These are phyloP conservation scores for Aristolochia californica DNA, from an alignment of 164 flowering plant genomes.

Conservation along the genomic window DNA sequence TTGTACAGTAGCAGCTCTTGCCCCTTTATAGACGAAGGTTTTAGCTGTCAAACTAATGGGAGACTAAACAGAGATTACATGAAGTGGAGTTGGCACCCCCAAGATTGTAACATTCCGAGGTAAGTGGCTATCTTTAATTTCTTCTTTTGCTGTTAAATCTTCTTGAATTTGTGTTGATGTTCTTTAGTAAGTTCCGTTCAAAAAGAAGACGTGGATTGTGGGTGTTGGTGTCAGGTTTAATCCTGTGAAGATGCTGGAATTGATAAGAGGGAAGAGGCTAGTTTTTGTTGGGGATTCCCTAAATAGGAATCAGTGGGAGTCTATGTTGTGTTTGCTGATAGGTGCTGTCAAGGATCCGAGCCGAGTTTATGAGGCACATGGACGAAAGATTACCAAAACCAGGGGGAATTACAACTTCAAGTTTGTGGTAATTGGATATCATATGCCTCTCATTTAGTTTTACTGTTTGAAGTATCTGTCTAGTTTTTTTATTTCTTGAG, in stretches of 20 bases:
- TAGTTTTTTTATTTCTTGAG: slow-evolving; percentile 1
- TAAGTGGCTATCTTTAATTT: slow-evolving; percentile 10
- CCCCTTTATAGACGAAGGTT: slow-evolving; percentile 85
- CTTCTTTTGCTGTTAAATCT: background rate
- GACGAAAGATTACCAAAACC: slow-evolving; percentile 70
- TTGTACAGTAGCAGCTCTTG: slow-evolving; percentile 63
- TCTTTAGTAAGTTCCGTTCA: background rate
- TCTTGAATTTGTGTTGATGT: background rate
- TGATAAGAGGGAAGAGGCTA: slow-evolving; percentile 80
- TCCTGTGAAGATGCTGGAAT: slow-evolving; percentile 64
- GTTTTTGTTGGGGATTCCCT: slow-evolving; percentile 96
- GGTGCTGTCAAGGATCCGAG: slow-evolving; percentile 68
- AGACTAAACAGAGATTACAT: slow-evolving; percentile 59
- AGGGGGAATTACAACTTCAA: slow-evolving; percentile 77
- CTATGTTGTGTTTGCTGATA: slow-evolving; percentile 84
- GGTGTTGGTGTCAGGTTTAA: slow-evolving; percentile 43
- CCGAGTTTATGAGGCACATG: slow-evolving; percentile 67
- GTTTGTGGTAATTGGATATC: slow-evolving; percentile 53
- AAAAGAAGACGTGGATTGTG: background rate
- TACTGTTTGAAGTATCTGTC: background rate
- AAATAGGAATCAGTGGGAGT: slow-evolving; percentile 98
- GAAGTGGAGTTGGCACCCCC: slow-evolving; percentile 96
- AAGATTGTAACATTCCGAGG: slow-evolving; percentile 78
- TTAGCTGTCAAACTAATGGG: slow-evolving; percentile 70
- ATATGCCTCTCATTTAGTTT: background rate